A percentile compares a stretch with the other conserved stretches of the same genome.
Conservation (phyloP, 2,329 filamentous ascomycete species). For the Colletotrichum lentis region DNA sequence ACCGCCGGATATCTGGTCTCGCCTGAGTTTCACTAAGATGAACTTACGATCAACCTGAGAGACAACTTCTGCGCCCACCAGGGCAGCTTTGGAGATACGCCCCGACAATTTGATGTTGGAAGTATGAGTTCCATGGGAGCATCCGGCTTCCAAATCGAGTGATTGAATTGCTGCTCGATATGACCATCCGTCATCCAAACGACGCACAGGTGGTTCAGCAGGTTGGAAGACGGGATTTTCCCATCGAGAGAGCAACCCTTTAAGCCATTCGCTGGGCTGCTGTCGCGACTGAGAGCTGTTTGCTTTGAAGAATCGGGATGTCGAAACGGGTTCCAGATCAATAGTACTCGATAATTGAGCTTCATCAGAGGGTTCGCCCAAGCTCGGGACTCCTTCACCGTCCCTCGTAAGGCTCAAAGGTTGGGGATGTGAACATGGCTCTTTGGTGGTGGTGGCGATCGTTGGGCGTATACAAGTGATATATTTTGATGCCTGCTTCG, state of each 20-base stretch:
- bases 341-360: neutral
- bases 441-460: neutral
- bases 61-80: constrained; percentile 71
- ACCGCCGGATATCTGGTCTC: constrained; percentile 1
- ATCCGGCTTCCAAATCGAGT: constrained; percentile 2
- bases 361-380: too few relatives aligned
- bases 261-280: constrained; percentile 62
- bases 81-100: constrained; percentile 67
- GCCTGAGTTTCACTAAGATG: constrained; percentile 71
- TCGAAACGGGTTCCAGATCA: constrained; percentile 3
- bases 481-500: neutral
- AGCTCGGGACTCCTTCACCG: too few relatives aligned
- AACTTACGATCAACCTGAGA: constrained; percentile 92
- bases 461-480: neutral
- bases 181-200: constrained; percentile 43
- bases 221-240: constrained; percentile 77
- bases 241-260: constrained; percentile 70
- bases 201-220: constrained; percentile 56
- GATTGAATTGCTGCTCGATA: constrained; percentile 1
- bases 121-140: neutral
- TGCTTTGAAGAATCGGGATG: constrained; percentile 19
- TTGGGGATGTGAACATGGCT: neutral
- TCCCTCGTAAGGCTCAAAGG: neutral
- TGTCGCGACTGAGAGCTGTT: constrained; percentile 35
- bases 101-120: constrained; percentile 44